A percentile compares a stretch with the other conserved stretches of the same genome.
These are phyloP conservation scores for Neurospora tetrasperma DNA, from an alignment of 495 filamentous ascomycete species.

Conservation along the genomic window DNA sequence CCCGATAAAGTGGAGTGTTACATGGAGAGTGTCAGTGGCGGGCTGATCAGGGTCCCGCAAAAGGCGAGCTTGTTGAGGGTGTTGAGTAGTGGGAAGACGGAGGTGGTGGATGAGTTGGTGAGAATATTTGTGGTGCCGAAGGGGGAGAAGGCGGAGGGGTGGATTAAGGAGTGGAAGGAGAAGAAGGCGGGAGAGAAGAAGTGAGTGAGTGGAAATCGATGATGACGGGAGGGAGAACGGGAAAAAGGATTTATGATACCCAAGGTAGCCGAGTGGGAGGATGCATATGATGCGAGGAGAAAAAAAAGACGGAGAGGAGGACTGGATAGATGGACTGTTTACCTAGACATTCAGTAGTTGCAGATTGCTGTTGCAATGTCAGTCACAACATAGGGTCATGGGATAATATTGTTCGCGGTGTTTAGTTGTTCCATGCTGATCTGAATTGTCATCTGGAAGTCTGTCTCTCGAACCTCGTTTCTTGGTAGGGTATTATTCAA, in stretches of 20 bases:
- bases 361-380: background rate
- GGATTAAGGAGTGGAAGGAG: slow-evolving; percentile 74
- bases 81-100: slow-evolving; percentile 64
- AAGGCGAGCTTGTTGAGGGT: slow-evolving; percentile 67
- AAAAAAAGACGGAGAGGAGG: too few species aligned
- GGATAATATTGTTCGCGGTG: background rate
- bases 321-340: background rate
- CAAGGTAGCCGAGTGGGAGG: background rate
- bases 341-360: background rate
- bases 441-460: background rate
- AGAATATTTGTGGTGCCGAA: slow-evolving; percentile 71
- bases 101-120: slow-evolving; percentile 79
- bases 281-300: background rate
- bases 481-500: too few species aligned
- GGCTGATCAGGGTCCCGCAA: slow-evolving; percentile 82
- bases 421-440: background rate
- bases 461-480: background rate
- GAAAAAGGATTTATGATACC: background rate
- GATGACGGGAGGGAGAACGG: too few species aligned
- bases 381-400: background rate
- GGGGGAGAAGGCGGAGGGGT: slow-evolving; percentile 46
- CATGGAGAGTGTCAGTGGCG: slow-evolving; percentile 70
- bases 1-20: slow-evolving; percentile 67
- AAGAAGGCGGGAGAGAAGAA: slow-evolving; percentile 39
- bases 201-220: background rate